phyloP scores from a whole-genome alignment of 768 basidiomycete genomes.

The Russula griseocarnosa region DNA sequence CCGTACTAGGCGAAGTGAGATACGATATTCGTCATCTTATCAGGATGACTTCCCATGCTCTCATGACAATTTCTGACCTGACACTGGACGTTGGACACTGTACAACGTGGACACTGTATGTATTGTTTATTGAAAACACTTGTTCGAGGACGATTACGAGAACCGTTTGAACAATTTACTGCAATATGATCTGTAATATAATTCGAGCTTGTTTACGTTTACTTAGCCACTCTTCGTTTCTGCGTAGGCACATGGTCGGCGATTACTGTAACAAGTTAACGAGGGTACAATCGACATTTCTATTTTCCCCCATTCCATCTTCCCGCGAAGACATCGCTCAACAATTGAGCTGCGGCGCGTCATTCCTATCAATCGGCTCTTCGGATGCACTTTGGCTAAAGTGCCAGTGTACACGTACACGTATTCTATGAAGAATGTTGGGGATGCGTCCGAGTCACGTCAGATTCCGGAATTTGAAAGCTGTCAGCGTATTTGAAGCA shows the following conservation, averaged over 20 bases:
- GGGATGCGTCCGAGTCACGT: too few species aligned
- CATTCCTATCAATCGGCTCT: too few species aligned
- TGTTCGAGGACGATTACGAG: neutral
- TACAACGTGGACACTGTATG: constrained; percentile 12
- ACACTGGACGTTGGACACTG: constrained; percentile 7
- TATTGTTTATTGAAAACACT: constrained; percentile 11
- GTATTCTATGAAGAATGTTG: too few species aligned
- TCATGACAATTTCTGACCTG: constrained; percentile 7
- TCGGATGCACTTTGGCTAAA: too few species aligned
- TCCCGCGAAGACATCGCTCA: neutral
- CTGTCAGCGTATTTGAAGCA: too few species aligned
- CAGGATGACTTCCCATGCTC: neutral
- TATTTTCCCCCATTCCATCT: too few species aligned
- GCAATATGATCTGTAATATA: neutral
- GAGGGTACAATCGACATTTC: neutral
- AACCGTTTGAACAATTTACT: neutral
- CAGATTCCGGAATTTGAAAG: too few species aligned
- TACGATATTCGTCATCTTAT: neutral
- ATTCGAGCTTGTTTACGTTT: neutral
- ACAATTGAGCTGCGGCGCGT: neutral
- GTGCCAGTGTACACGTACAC: too few species aligned
- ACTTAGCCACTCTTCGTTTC: neutral
- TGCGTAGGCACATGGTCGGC: neutral
- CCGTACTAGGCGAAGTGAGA: neutral
- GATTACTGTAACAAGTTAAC: neutral